Conservation (phyloP, 2,329 filamentous ascomycete species). For the Claviceps fusiformis region DNA sequence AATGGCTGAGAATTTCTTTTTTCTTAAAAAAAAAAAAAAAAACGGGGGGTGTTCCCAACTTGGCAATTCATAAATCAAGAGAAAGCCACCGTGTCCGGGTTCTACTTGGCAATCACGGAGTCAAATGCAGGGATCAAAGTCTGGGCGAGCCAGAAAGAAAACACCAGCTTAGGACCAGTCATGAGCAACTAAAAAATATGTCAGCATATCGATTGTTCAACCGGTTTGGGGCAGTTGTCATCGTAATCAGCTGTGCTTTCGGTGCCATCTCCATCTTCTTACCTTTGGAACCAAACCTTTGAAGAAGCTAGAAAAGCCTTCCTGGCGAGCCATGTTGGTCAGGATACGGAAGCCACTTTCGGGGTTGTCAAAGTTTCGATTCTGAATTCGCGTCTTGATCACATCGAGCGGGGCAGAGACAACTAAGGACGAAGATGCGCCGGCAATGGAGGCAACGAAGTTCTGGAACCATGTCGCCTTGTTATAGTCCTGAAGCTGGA, state of each 20-base stretch:
- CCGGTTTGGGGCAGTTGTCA: not conserved
- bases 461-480: constrained; percentile 88
- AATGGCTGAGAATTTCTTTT: not conserved
- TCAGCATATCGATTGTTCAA: constrained; percentile 9
- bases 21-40: not conserved
- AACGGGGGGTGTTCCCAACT: not conserved
- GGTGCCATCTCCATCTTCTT: not conserved
- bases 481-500: constrained; percentile 87
- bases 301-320: constrained; percentile 82
- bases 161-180: constrained; percentile 97
- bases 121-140: constrained; percentile 92
- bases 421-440: constrained; percentile 85
- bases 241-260: not conserved
- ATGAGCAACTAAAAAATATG: constrained; percentile 57
- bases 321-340: constrained; percentile 82
- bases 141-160: constrained; percentile 99
- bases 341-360: constrained; percentile 89
- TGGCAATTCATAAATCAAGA: not conserved
- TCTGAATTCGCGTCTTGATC: constrained; percentile 97
- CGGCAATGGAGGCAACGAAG: constrained; percentile 90
- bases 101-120: constrained; percentile 20
- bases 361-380: constrained; percentile 96
- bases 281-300: constrained; percentile 92
- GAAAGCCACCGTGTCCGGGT: not conserved
- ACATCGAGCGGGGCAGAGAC: constrained; percentile 95